These are phyloP conservation scores for Torulaspora microellipsoides DNA, from an alignment of 805 yeast genomes.

Conservation along the genomic window DNA sequence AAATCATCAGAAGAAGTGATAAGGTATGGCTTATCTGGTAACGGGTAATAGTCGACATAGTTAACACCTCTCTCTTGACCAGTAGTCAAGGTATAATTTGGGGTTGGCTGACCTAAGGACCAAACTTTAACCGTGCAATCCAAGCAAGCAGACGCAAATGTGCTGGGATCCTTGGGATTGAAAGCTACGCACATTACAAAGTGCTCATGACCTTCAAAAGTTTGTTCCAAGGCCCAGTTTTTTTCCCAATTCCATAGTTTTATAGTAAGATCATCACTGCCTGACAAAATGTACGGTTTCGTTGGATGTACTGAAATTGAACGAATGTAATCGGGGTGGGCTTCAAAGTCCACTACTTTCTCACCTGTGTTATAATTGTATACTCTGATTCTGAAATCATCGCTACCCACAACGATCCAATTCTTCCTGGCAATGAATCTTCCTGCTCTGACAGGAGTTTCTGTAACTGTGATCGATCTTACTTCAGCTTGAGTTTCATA, in stretches of 20 bases:
- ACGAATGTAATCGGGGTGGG: conserved; percentile 96
- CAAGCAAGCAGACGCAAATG: conserved; percentile 95
- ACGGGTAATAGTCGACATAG: conserved; percentile 94
- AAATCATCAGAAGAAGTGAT: conserved; percentile 89
- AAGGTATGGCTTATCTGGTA: conserved; percentile 93
- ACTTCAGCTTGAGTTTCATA: conserved; percentile 78
- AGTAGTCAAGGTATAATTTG: conserved; percentile 88
- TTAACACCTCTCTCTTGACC: conserved; percentile 94
- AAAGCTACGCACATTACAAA: conserved; percentile 91
- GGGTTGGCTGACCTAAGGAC: conserved; percentile 82
- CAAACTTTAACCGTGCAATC: conserved; percentile 96
- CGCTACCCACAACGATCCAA: conserved; percentile 95
- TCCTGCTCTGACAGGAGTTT: conserved; percentile 94
- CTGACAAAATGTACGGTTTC: conserved; percentile 82
- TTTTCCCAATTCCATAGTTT: conserved; percentile 98
- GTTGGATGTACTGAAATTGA: conserved; percentile 92
- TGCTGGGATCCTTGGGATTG: conserved; percentile 96
- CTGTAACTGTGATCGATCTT: conserved; percentile 90
- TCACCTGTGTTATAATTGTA: conserved; percentile 95
- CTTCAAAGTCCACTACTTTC: conserved; percentile 91
- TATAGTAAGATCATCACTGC: conserved; percentile 87
- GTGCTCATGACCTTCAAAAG: conserved; percentile 93
- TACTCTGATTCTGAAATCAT: conserved; percentile 90
- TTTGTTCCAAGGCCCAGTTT: conserved; percentile 84
- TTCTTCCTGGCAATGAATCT: conserved; percentile 91